These are phyloP conservation scores for Taphrina deformans DNA, from an alignment of 1,139 yeast species.

Conservation along the genomic window DNA sequence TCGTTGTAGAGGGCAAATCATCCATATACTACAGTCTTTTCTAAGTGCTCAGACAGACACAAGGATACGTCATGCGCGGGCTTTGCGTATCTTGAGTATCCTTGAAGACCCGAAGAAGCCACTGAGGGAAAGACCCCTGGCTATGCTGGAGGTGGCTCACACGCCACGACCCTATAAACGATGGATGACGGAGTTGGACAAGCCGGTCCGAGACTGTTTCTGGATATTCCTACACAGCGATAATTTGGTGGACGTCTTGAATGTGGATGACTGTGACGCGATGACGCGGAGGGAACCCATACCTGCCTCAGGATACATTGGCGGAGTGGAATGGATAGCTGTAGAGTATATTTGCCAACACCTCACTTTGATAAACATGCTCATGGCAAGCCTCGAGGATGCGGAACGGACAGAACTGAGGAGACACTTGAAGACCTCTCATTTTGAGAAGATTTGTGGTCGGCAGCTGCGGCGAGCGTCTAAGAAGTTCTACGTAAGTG, in stretches of 20 bases:
- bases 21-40: constrained; percentile 26
- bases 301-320: constrained; percentile 21
- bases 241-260: constrained; percentile 23
- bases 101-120: constrained; percentile 34
- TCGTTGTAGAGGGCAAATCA: constrained; percentile 31
- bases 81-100: constrained; percentile 22
- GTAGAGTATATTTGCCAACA: constrained; percentile 37
- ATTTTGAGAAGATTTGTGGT: constrained; percentile 36
- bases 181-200: constrained; percentile 37
- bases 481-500: constrained; percentile 15
- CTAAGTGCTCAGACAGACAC: neutral
- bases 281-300: constrained; percentile 21
- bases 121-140: constrained; percentile 24
- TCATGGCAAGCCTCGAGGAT: constrained; percentile 25
- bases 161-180: constrained; percentile 36
- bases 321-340: constrained; percentile 36
- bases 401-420: constrained; percentile 32
- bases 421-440: constrained; percentile 29
- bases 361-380: constrained; percentile 36
- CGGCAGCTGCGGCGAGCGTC: constrained; percentile 34
- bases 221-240: constrained; percentile 38
- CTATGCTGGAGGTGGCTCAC: constrained; percentile 37
- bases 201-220: constrained; percentile 38
- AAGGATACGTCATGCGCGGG: constrained; percentile 24
- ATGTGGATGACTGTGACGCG: neutral